Conservation (phyloP, 768 basidiomycete species). For the Amylocystis lapponica region DNA sequence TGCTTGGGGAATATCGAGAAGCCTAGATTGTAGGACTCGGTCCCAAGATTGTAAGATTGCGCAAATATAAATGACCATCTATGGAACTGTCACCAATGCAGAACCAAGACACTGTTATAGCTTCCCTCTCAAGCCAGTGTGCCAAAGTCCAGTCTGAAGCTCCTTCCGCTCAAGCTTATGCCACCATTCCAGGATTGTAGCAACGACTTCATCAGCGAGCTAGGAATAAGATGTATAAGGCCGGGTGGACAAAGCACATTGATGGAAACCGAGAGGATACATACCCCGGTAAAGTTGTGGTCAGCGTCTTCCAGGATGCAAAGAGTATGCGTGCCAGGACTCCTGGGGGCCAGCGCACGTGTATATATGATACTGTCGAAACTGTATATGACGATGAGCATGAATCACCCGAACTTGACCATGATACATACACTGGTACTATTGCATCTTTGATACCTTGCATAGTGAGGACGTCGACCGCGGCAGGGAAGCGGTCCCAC, state of each 20-base stretch:
- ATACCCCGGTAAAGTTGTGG: constrained; percentile 68
- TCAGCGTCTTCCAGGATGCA: constrained; percentile 69
- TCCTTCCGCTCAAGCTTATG: constrained; percentile 37
- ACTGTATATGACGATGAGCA: constrained; percentile 27
- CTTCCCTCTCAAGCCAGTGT: constrained; percentile 47
- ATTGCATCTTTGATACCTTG: constrained; percentile 68
- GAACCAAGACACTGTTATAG: too few species aligned
- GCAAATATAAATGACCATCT: too few species aligned
- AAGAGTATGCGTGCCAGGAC: constrained; percentile 65
- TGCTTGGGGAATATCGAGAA: too few species aligned
- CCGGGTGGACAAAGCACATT: not conserved
- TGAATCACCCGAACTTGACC: not conserved
- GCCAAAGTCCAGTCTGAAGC: constrained; percentile 60
- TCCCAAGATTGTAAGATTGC: too few species aligned
- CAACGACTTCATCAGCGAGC: constrained; percentile 64
- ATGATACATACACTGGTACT: constrained; percentile 58
- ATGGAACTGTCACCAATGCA: too few species aligned
- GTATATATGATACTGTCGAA: constrained; percentile 72
- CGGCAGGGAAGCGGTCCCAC: constrained; percentile 59
- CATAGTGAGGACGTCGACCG: constrained; percentile 64
- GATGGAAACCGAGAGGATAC: constrained; percentile 4
- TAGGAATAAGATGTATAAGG: constrained; percentile 13
- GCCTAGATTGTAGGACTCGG: too few species aligned
- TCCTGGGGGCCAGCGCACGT: constrained; percentile 47
- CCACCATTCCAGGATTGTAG: constrained; percentile 67